Conservation (phyloP, 352 stramenopile genomes). For the Halophytophthora polymorphica region DNA sequence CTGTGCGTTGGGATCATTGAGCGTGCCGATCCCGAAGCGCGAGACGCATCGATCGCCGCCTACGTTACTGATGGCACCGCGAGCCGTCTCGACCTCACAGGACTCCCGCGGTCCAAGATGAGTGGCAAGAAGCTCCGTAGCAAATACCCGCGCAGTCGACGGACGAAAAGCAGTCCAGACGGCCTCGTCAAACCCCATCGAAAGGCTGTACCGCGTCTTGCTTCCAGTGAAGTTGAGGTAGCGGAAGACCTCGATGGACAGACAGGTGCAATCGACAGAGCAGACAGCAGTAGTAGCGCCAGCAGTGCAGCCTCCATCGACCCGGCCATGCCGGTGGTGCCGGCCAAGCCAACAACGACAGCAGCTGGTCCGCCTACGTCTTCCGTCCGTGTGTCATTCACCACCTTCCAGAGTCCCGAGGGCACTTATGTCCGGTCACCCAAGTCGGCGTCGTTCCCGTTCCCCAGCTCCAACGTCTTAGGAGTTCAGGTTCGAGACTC, state of each 20-base stretch:
- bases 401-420: conserved; percentile 12
- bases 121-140: conserved; percentile 32
- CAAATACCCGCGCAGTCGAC: conserved; percentile 25
- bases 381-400: conserved; percentile 19
- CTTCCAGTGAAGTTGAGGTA: conserved; percentile 4
- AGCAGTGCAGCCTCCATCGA: conserved; percentile 6
- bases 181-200: conserved; percentile 21
- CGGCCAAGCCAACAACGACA: conserved; percentile 8
- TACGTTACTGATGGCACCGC: conserved; percentile 10
- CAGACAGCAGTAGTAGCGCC: neutral
- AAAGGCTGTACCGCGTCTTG: conserved; percentile 13
- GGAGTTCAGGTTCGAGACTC: conserved; percentile 17
- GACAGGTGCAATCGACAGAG: neutral
- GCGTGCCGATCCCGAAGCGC: conserved; percentile 2
- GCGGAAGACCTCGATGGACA: conserved; percentile 3
- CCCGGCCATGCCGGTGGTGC: conserved; percentile 20
- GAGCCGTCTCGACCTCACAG: conserved; percentile 13
- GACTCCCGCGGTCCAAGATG: conserved; percentile 24
- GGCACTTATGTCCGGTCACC: conserved; percentile 14
- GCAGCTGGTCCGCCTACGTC: conserved; percentile 16
- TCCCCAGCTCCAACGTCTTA: conserved; percentile 17
- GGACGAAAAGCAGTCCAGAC: conserved; percentile 22
- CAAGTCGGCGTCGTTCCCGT: conserved; percentile 24
- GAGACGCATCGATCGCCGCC: conserved; percentile 7
- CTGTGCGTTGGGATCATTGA: neutral